phyloP scores from a whole-genome alignment of 2,329 filamentous ascomycete genomes.

The Dactylellina haptotyla region DNA sequence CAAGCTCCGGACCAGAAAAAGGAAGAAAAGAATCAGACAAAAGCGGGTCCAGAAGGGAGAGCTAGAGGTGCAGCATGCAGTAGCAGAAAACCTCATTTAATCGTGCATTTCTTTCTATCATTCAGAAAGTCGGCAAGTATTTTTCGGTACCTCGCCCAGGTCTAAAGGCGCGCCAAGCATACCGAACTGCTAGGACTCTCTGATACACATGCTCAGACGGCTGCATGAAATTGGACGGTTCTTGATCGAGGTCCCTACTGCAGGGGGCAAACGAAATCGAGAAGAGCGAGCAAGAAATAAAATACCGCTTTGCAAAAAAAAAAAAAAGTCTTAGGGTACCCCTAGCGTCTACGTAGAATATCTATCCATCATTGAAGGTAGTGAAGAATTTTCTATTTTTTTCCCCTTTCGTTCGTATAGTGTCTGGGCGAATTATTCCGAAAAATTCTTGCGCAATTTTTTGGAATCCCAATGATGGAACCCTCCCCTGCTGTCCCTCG shows the following conservation, averaged over 20 bases:
- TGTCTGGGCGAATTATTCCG: background rate
- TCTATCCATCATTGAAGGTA: background rate
- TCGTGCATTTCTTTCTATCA: background rate
- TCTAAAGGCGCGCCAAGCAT: conserved; percentile 42
- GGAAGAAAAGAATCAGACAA: no score
- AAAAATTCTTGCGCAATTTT: conserved; percentile 21
- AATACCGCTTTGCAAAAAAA: conserved; percentile 15
- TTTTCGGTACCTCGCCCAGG: background rate
- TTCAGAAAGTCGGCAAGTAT: background rate
- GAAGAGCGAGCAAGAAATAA: background rate
- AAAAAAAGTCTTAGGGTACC: background rate
- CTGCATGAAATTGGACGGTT: conserved; percentile 47
- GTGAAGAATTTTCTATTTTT: conserved; percentile 16
- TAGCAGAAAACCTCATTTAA: conserved; percentile 8
- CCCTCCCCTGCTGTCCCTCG: background rate
- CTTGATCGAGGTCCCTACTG: conserved; percentile 21
- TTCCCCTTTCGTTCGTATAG: background rate
- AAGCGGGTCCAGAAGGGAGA: no score
- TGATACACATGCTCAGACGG: conserved; percentile 46
- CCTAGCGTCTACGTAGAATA: conserved; percentile 10
- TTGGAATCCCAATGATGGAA: background rate
- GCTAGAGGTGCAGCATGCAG: background rate
- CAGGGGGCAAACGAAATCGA: conserved; percentile 20
- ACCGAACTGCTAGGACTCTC: conserved; percentile 23
- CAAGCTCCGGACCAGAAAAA: no score